Evolutionary conservation across 176 grass and related monocot genomes (phyloP).

Genomic region (Musa troglodytarum): DNA sequence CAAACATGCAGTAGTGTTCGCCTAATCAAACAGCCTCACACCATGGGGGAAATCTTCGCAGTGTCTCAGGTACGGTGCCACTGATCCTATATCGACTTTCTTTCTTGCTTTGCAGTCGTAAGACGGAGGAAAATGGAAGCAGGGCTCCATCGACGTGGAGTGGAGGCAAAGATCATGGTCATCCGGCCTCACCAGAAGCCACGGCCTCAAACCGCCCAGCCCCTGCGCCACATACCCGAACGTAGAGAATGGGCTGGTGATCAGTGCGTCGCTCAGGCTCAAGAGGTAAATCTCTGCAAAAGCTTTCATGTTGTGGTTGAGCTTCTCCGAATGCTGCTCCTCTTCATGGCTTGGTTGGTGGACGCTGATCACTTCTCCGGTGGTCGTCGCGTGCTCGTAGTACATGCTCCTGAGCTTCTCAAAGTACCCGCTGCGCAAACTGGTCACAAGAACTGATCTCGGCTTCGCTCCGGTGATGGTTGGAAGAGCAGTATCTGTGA

Average conservation of each 20-base stretch:
- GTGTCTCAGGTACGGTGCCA: constrained; percentile 60
- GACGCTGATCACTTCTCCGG: constrained; percentile 6
- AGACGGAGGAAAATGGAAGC: constrained; percentile 73
- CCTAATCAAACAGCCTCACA: constrained; percentile 55
- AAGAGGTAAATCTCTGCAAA: constrained; percentile 8
- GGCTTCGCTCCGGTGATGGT: neutral
- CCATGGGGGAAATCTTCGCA: constrained; percentile 79
- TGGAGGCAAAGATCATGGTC: constrained; percentile 34
- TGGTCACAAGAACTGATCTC: neutral
- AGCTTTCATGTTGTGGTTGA: constrained; percentile 4
- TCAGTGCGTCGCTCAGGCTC: neutral
- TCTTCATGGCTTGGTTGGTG: constrained; percentile 12
- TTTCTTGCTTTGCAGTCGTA: constrained; percentile 49
- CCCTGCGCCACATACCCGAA: constrained; percentile 42
- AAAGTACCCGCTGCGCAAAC: neutral
- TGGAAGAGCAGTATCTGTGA: neutral
- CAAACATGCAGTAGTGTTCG: neutral
- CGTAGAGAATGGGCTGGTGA: constrained; percentile 15
- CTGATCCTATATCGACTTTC: constrained; percentile 41
- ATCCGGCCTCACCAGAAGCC: neutral
- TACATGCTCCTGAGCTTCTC: constrained; percentile 13
- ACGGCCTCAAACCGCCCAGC: constrained; percentile 23
- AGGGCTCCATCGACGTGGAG: constrained; percentile 71
- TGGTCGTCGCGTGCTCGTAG: constrained; percentile 1
- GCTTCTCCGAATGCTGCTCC: constrained; percentile 2